Percentiles rank a stretch among this genome's conserved stretches.
Conservation (phyloP, 495 filamentous ascomycete species). For the Penicillium bovifimosum region DNA sequence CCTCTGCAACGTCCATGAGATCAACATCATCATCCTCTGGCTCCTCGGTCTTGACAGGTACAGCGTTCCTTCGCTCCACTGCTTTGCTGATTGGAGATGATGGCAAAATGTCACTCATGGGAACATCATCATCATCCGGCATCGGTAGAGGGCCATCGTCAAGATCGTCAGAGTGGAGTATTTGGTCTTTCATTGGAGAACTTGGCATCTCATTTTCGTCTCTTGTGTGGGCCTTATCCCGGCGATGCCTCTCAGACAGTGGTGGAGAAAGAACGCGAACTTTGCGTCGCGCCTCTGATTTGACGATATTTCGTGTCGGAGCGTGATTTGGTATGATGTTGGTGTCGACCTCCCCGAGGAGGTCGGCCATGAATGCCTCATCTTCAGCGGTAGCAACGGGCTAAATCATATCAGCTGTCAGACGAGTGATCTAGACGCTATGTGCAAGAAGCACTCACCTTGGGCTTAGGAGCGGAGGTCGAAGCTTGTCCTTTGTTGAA, state of each 20-base stretch:
- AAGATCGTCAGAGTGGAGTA: slow-evolving; percentile 36
- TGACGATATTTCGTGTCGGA: slow-evolving; percentile 57
- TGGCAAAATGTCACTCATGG: slow-evolving; percentile 79
- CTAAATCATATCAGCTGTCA: slow-evolving; percentile 18
- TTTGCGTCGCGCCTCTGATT: slow-evolving; percentile 69
- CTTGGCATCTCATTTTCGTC: slow-evolving; percentile 40
- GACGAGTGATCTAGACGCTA: background rate
- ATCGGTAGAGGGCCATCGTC: slow-evolving; percentile 52
- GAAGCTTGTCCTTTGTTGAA: slow-evolving; percentile 68
- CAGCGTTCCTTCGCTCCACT: slow-evolving; percentile 62
- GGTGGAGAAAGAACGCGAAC: slow-evolving; percentile 75
- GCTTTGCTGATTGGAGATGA: slow-evolving; percentile 85
- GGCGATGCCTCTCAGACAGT: slow-evolving; percentile 40
- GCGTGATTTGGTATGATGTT: slow-evolving; percentile 59
- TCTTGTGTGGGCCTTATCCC: slow-evolving; percentile 41
- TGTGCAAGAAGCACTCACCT: slow-evolving; percentile 47
- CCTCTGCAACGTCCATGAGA: slow-evolving; percentile 78
- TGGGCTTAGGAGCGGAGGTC: slow-evolving; percentile 66
- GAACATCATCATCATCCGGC: slow-evolving; percentile 55
- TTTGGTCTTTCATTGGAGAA: slow-evolving; percentile 31
- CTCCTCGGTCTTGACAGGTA: slow-evolving; percentile 56
- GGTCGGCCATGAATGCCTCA: slow-evolving; percentile 73
- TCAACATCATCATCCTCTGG: slow-evolving; percentile 73
- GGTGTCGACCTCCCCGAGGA: slow-evolving; percentile 84
- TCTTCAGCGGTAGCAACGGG: slow-evolving; percentile 69